A percentile compares a stretch with the other conserved stretches of the same genome.
phyloP scores from a whole-genome alignment of 2,329 filamentous ascomycete species.

The Sordariomycetes sp. region DNA sequence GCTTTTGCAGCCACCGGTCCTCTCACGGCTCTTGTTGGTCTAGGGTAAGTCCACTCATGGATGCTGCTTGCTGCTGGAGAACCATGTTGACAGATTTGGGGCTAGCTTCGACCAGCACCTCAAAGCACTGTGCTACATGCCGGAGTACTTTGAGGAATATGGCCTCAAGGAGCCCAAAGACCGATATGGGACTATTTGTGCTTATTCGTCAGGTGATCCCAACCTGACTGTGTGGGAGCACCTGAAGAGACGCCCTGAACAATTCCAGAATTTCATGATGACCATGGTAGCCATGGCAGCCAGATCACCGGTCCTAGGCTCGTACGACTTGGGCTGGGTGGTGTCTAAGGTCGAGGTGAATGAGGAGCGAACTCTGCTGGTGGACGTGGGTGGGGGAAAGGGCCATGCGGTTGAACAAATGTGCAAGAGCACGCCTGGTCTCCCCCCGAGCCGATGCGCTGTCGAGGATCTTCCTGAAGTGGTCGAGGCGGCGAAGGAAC shows the following conservation, averaged over 20 bases:
- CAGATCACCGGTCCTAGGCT: conserved; percentile 12
- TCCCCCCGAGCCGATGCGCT: conserved; percentile 16
- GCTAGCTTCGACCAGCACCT: conserved; percentile 16
- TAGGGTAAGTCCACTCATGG: conserved; percentile 2
- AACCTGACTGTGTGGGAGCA: conserved; percentile 22
- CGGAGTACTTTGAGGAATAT: conserved; percentile 20
- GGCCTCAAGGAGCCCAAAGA: conserved; percentile 18
- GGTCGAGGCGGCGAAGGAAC: conserved; percentile 13
- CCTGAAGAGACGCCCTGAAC: conserved; percentile 11
- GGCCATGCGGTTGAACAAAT: conserved; percentile 18
- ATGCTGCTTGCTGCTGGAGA: too few species aligned
- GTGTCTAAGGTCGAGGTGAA: conserved; percentile 3
- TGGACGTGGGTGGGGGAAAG: conserved; percentile 23
- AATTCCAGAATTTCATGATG: conserved; percentile 15
- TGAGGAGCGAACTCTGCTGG: conserved; percentile 12
- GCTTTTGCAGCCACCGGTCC: background rate
- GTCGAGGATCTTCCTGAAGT: conserved; percentile 20
- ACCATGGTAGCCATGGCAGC: conserved; percentile 16
- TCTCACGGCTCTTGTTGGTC: conserved; percentile 1
- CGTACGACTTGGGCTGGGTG: conserved; percentile 22
- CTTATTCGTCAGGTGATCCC: conserved; percentile 17
- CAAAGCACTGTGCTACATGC: conserved; percentile 11
- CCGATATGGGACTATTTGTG: conserved; percentile 13
- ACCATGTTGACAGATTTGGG: too few species aligned
- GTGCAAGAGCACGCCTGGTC: conserved; percentile 12